Evolutionary conservation across 352 stramenopile species (phyloP).

Genomic region (Globisporangium emineosum): DNA sequence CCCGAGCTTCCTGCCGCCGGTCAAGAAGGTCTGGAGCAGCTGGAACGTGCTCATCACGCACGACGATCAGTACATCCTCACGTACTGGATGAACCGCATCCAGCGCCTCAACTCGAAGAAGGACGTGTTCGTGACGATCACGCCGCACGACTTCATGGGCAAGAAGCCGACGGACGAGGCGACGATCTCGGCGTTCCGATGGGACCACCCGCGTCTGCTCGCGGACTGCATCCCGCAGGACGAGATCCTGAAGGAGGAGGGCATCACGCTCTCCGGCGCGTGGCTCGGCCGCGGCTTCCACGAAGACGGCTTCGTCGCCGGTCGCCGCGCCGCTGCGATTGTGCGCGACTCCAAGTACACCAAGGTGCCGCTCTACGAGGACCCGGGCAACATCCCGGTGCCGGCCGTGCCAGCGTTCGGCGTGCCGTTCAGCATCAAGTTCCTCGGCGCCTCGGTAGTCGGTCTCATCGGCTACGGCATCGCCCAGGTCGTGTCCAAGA

Average conservation of each 20-base stretch:
- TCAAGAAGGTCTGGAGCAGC: slow-evolving; percentile 78
- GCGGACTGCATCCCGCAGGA: slow-evolving; percentile 84
- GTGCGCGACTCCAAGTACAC: slow-evolving; percentile 73
- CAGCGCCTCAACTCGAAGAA: slow-evolving; percentile 84
- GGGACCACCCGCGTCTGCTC: slow-evolving; percentile 81
- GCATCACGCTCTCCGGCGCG: slow-evolving; percentile 75
- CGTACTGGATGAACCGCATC: slow-evolving; percentile 90
- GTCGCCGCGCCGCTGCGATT: slow-evolving; percentile 71
- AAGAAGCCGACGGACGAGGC: slow-evolving; percentile 44
- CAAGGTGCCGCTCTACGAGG: slow-evolving; percentile 73
- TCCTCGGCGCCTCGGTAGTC: slow-evolving; percentile 46
- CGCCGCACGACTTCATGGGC: slow-evolving; percentile 65
- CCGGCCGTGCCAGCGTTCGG: slow-evolving; percentile 70
- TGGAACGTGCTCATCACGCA: slow-evolving; percentile 88
- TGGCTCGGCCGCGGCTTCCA: slow-evolving; percentile 86
- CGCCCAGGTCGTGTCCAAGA: slow-evolving; percentile 47
- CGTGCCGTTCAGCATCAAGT: slow-evolving; percentile 65
- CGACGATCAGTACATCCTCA: slow-evolving; percentile 83
- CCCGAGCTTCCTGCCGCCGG: slow-evolving; percentile 61
- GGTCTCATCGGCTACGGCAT: slow-evolving; percentile 62
- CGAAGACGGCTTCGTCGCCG: slow-evolving; percentile 85
- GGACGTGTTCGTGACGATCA: slow-evolving; percentile 87
- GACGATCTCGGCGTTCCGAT: slow-evolving; percentile 76
- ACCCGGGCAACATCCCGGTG: slow-evolving; percentile 76
- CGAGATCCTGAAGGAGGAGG: slow-evolving; percentile 82